A percentile compares a stretch with the other conserved stretches of the same genome.
phyloP scores from a whole-genome alignment of 2,329 filamentous ascomycete genomes.

The Sporothrix brasiliensis region DNA sequence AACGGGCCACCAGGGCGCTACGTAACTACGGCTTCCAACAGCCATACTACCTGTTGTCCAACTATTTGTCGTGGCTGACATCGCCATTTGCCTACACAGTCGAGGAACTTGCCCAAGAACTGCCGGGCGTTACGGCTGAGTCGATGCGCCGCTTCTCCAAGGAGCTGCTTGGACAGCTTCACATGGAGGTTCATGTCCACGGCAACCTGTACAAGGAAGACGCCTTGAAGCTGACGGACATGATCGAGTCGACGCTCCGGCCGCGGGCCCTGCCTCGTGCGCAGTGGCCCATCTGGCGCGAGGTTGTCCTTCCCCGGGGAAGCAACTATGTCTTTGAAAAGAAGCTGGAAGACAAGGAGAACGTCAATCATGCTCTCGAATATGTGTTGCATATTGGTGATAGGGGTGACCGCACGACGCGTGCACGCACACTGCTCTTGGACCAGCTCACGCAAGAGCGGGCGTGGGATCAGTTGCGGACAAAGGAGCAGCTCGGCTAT shows the following conservation, averaged over 20 bases:
- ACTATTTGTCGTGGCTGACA: slow-evolving; percentile 79
- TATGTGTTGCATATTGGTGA: slow-evolving; percentile 73
- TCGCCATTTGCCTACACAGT: slow-evolving; percentile 76
- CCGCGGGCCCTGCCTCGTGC: slow-evolving; percentile 71
- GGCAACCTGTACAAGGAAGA: slow-evolving; percentile 96
- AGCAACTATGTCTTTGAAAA: slow-evolving; percentile 84
- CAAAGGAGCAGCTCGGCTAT: slow-evolving; percentile 96
- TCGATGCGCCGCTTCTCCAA: slow-evolving; percentile 78
- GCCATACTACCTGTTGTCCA: slow-evolving; percentile 84
- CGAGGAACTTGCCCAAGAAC: slow-evolving; percentile 76
- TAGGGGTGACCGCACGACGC: slow-evolving; percentile 66
- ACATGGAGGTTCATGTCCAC: slow-evolving; percentile 85
- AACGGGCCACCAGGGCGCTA: slow-evolving; percentile 73
- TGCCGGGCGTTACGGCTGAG: slow-evolving; percentile 72
- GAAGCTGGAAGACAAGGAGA: slow-evolving; percentile 79
- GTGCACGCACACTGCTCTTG: slow-evolving; percentile 78
- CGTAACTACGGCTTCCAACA: slow-evolving; percentile 87
- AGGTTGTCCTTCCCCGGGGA: slow-evolving; percentile 74
- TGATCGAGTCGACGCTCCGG: slow-evolving; percentile 77
- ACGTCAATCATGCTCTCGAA: slow-evolving; percentile 85
- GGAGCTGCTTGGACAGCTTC: slow-evolving; percentile 77
- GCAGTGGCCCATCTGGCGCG: slow-evolving; percentile 79
- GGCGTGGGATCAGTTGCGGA: slow-evolving; percentile 89
- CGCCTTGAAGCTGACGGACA: slow-evolving; percentile 78
- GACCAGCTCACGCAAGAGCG: slow-evolving; percentile 92